phyloP scores from a whole-genome alignment of 192 early-diverging fungal species.

The Allomyces arbusculus region DNA sequence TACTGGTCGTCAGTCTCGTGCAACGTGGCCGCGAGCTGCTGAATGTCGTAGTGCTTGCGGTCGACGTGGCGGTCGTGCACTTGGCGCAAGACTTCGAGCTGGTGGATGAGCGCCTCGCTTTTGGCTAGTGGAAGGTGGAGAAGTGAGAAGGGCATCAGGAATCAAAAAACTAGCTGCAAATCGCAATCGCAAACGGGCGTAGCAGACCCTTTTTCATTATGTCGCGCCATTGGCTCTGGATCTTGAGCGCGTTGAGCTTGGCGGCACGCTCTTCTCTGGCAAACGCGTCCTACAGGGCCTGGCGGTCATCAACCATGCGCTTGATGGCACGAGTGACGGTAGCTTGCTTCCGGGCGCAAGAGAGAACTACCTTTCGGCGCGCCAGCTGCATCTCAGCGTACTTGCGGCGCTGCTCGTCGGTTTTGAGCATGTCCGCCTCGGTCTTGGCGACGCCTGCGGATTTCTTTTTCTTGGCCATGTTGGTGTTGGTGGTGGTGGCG shows the following conservation, averaged over 20 bases:
- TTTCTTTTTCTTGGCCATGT: background rate
- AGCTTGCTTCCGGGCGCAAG: no score
- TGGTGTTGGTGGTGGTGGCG: background rate
- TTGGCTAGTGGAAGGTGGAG: conserved; percentile 16
- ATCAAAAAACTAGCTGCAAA: no score
- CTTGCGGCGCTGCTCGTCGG: background rate
- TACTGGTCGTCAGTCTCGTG: conserved; percentile 34
- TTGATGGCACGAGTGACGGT: no score
- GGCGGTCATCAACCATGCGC: no score
- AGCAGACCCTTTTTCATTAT: conserved; percentile 41
- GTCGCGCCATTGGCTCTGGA: conserved; percentile 34
- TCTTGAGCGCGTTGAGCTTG: conserved; percentile 30
- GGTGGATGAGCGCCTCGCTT: conserved; percentile 14
- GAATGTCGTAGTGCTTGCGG: conserved; percentile 17
- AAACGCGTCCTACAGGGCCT: no score
- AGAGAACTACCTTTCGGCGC: background rate
- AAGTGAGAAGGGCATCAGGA: no score
- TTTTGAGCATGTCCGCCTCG: background rate
- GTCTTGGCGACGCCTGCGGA: background rate
- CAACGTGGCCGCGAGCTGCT: conserved; percentile 17
- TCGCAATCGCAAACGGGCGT: no score
- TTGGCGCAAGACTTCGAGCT: conserved; percentile 20
- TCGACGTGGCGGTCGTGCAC: conserved; percentile 31
- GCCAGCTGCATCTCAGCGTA: background rate
- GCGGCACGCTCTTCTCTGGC: conserved; percentile 26